Evolutionary conservation across 768 basidiomycete genomes (phyloP), one percentile per base, ranked within the genome.

Genomic region (Daedaleopsis sinensis): DNA sequence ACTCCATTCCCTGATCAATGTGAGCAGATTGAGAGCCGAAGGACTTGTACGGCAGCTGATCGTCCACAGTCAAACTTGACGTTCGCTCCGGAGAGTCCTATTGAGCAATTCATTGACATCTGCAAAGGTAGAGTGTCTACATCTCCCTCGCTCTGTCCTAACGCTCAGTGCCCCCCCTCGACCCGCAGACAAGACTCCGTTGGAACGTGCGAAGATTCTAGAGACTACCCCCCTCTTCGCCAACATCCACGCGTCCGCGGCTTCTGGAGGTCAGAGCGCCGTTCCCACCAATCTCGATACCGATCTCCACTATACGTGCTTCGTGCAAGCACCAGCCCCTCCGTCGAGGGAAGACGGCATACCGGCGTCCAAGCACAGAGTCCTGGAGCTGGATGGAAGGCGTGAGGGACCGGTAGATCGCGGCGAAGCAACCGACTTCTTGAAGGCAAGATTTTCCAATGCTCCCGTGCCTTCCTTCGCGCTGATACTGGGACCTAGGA

Each of bases 311-410:
- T 98, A 96, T 65, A 91, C 91, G 1, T 88, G 89, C 67, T 98
- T 97, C 67, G 84, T 97, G 37, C 80, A 82, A 59, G 91, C 90
- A 0, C 85, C 87, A 1, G 78, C 74, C 36, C 71, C 77, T 1
- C 72, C 73, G 1, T 64, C 75, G 15, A 70, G 81, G n/a, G 72
- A 65, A 23, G 66, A 69, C 0, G 66, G 68, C 43, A 47, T 39
- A 8, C 24, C 58, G 3, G 48, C 50, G 35, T 57, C 63, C 46
- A 57, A 72, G 19, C 66, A 68, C 38, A 80, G 89, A 49, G 72
- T 97, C 8, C 76, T 96, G 48, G 96, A 97, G 73, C 77, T 98
- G 50, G 94, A 97, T 74, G 95, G 95, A 0, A 76, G 85, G 46
- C 76, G 95, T 47, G 74, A 71, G 10, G 91, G 91, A 3, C 94